Percentiles rank a stretch among this genome's conserved stretches.
Conservation (phyloP, 805 yeast genomes). For the Wickerhamiella spandovensis region DNA sequence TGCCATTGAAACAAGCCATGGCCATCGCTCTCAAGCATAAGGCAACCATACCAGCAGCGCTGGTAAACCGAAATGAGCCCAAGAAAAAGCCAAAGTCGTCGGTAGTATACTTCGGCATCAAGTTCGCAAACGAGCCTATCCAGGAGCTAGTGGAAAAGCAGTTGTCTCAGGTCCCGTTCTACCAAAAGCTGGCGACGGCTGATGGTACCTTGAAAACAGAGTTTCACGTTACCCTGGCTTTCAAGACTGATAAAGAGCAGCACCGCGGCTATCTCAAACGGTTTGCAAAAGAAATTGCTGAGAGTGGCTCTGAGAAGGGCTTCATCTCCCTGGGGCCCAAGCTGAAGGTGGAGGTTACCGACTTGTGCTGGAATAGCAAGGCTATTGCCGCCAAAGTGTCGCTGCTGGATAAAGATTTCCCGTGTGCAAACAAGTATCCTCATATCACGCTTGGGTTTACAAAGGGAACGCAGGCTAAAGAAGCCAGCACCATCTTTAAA, state of each 20-base stretch:
- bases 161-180: constrained; percentile 7
- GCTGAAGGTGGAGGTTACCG: constrained; percentile 20
- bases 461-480: constrained; percentile 2
- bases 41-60: constrained; percentile 33
- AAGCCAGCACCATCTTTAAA: constrained; percentile 1
- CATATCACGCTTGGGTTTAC: constrained; percentile 55
- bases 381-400: constrained; percentile 44
- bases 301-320: background rate
- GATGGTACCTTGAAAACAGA: constrained; percentile 10
- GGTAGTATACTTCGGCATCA: constrained; percentile 33
- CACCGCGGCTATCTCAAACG: constrained; percentile 1
- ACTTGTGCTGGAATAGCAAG: constrained; percentile 37
- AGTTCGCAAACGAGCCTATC: constrained; percentile 17
- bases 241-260: background rate
- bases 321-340: constrained; percentile 2
- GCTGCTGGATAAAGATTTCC: constrained; percentile 15
- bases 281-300: background rate
- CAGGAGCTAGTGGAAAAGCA: constrained; percentile 14
- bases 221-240: constrained; percentile 26
- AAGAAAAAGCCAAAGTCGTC: constrained; percentile 4
- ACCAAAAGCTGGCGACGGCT: constrained; percentile 8
- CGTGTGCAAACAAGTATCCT: constrained; percentile 32
- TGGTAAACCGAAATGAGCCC: constrained; percentile 6
- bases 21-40: constrained; percentile 37
- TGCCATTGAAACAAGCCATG: constrained; percentile 30